Evolutionary conservation across 805 yeast genomes (phyloP).

Genomic region (Wickerhamomyces subpelliculosus): DNA sequence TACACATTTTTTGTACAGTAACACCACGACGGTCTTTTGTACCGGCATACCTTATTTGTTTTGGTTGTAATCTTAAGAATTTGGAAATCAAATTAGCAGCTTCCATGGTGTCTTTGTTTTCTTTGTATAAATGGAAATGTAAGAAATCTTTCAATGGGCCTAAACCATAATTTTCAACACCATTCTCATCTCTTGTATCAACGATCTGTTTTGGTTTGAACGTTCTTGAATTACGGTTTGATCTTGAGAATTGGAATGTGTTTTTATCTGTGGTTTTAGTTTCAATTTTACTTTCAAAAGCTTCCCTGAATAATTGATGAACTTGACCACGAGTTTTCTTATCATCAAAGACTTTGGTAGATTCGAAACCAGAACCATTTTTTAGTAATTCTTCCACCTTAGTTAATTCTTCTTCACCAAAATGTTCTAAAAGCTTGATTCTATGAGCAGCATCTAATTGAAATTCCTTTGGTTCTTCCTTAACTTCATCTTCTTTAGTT

Average conservation of each 20-base stretch:
- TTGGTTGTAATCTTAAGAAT: constrained; percentile 67
- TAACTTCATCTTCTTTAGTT: constrained; percentile 19
- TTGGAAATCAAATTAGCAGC: constrained; percentile 71
- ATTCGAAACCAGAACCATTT: constrained; percentile 51
- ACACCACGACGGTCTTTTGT: constrained; percentile 96
- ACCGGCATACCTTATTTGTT: constrained; percentile 76
- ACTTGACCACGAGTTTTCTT: constrained; percentile 71
- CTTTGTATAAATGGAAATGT: constrained; percentile 81
- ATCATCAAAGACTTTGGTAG: constrained; percentile 50
- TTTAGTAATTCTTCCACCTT: constrained; percentile 47
- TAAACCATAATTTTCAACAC: constrained; percentile 59
- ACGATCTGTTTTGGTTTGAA: constrained; percentile 30
- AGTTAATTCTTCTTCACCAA: constrained; percentile 57
- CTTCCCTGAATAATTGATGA: constrained; percentile 69
- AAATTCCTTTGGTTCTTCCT: constrained; percentile 24
- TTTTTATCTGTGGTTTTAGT: constrained; percentile 68
- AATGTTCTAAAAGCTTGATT: constrained; percentile 38
- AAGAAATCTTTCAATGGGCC: constrained; percentile 66
- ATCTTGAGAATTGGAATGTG: constrained; percentile 54
- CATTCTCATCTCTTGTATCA: constrained; percentile 34
- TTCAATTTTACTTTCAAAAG: constrained; percentile 70
- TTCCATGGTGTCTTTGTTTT: constrained; percentile 97
- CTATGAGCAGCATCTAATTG: constrained; percentile 40
- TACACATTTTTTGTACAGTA: constrained; percentile 77
- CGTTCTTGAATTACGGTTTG: constrained; percentile 34